A percentile compares a stretch with the other conserved stretches of the same genome.
phyloP scores from a whole-genome alignment of 768 basidiomycete genomes.

The Panellus pusillus region DNA sequence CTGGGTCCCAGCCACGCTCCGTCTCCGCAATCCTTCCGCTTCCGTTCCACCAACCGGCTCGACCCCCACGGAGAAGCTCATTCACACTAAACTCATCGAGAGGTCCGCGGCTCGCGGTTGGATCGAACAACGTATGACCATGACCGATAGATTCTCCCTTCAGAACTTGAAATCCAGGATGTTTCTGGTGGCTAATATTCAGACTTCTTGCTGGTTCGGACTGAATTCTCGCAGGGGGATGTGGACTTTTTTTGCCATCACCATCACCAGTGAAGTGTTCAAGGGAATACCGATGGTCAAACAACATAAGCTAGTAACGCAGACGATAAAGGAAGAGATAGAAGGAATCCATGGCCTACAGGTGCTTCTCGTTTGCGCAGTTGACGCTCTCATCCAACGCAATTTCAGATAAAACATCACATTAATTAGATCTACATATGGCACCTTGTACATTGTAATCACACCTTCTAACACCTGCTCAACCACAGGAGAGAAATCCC shows the following conservation, averaged over 20 bases:
- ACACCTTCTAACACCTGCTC: constrained; percentile 25
- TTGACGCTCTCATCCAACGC: constrained; percentile 7
- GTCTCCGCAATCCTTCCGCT: constrained; percentile 32
- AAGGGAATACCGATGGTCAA: constrained; percentile 84
- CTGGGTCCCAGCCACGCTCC: constrained; percentile 27
- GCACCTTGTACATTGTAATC: too few species aligned
- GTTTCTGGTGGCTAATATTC: constrained; percentile 71
- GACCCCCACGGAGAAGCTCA: constrained; percentile 66
- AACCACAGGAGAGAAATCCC: constrained; percentile 65
- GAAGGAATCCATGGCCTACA: constrained; percentile 91
- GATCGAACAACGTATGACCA: not conserved
- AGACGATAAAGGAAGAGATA: constrained; percentile 85
- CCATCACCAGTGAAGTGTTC: constrained; percentile 82
- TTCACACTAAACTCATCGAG: constrained; percentile 69
- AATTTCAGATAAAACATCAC: constrained; percentile 3
- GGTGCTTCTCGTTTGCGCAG: constrained; percentile 45
- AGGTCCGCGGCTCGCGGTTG: constrained; percentile 24
- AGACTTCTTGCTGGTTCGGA: not conserved
- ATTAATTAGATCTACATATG: not conserved
- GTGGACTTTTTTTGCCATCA: constrained; percentile 95
- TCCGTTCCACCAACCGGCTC: constrained; percentile 26
- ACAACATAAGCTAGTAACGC: constrained; percentile 90
- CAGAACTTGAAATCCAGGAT: constrained; percentile 84
- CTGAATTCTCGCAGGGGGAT: constrained; percentile 65
- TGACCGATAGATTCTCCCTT: constrained; percentile 52